phyloP scores from a whole-genome alignment of 2,329 filamentous ascomycete species.

The Sarocladium strictum region DNA sequence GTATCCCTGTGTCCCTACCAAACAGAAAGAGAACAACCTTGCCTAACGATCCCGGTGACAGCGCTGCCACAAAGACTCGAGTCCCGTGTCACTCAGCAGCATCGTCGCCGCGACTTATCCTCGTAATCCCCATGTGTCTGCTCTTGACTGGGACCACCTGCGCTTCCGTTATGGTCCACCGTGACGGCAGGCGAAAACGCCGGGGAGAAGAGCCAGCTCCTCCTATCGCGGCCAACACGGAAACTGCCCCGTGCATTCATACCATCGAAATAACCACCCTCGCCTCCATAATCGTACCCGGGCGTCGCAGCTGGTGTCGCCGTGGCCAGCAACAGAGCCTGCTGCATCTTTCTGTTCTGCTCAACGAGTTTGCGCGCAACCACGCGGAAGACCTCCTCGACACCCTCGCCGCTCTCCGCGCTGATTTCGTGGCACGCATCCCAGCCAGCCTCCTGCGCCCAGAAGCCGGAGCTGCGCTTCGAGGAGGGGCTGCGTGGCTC shows the following conservation, averaged over 20 bases:
- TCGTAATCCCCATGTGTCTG: slow-evolving; percentile 18
- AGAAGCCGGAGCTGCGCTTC: slow-evolving; percentile 69
- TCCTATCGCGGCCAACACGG: slow-evolving; percentile 49
- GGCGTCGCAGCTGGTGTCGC: slow-evolving; percentile 41
- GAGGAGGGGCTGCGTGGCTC: slow-evolving; percentile 56
- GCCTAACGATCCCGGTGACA: slow-evolving; percentile 8
- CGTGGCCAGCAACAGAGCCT: slow-evolving; percentile 50
- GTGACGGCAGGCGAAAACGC: slow-evolving; percentile 45
- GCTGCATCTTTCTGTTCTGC: slow-evolving; percentile 58
- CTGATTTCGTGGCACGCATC: slow-evolving; percentile 97
- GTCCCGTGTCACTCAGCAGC: slow-evolving; percentile 21
- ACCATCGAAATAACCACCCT: slow-evolving; percentile 47
- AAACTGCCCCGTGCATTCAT: slow-evolving; percentile 44
- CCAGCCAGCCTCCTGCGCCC: slow-evolving; percentile 92
- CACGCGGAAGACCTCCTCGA: slow-evolving; percentile 88
- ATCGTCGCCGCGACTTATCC: slow-evolving; percentile 20
- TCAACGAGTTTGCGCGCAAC: slow-evolving; percentile 58
- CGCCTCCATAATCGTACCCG: slow-evolving; percentile 37
- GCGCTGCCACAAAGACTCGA: neutral
- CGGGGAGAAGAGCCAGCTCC: slow-evolving; percentile 54
- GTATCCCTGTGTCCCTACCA: slow-evolving; percentile 9
- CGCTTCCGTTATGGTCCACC: slow-evolving; percentile 31
- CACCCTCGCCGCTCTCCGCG: slow-evolving; percentile 88
- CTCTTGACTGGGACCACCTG: slow-evolving; percentile 10
- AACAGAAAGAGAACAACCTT: slow-evolving; percentile 6